phyloP scores from a whole-genome alignment of 2,329 filamentous ascomycete species.

The Trichoderma sp. region DNA sequence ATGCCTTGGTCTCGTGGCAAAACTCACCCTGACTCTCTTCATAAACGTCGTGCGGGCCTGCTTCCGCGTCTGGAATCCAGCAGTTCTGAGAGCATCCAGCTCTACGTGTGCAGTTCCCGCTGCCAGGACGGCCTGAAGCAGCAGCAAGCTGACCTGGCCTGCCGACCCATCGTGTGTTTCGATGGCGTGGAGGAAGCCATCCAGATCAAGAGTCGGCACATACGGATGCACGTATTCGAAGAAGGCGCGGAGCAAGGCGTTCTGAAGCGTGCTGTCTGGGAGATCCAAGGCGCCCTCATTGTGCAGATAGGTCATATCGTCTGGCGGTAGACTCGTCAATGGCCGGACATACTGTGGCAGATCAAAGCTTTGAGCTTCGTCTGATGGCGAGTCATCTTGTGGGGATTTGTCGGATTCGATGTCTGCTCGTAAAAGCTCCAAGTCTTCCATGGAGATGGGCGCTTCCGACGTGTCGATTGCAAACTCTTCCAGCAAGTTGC shows the following conservation, averaged over 20 bases:
- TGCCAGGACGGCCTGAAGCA: constrained; percentile 12
- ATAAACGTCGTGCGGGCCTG: constrained; percentile 9
- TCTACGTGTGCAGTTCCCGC: constrained; percentile 19
- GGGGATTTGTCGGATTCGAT: constrained; percentile 6
- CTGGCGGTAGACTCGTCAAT: constrained; percentile 12
- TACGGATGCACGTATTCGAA: constrained; percentile 15
- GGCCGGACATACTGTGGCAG: constrained; percentile 13
- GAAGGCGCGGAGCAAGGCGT: constrained; percentile 3
- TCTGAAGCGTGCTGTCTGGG: constrained; percentile 8
- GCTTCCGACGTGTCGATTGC: not conserved
- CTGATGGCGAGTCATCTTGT: not conserved
- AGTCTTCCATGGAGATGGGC: constrained; percentile 1
- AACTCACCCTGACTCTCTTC: constrained; percentile 10
- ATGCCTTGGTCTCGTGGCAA: not conserved
- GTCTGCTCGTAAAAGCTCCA: constrained; percentile 12
- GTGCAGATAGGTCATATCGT: constrained; percentile 14
- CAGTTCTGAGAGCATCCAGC: constrained; percentile 2
- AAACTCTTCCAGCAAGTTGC: not conserved
- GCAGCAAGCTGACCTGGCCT: constrained; percentile 9
- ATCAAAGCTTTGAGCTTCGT: not conserved
- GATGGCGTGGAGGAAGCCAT: constrained; percentile 5
- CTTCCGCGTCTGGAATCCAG: constrained; percentile 6
- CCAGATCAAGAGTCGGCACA: constrained; percentile 17
- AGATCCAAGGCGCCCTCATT: constrained; percentile 9
- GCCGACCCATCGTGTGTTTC: constrained; percentile 13